These are phyloP conservation scores for Theileria sp. DNA, from an alignment of 169 alveolate genomes.

Conservation along the genomic window DNA sequence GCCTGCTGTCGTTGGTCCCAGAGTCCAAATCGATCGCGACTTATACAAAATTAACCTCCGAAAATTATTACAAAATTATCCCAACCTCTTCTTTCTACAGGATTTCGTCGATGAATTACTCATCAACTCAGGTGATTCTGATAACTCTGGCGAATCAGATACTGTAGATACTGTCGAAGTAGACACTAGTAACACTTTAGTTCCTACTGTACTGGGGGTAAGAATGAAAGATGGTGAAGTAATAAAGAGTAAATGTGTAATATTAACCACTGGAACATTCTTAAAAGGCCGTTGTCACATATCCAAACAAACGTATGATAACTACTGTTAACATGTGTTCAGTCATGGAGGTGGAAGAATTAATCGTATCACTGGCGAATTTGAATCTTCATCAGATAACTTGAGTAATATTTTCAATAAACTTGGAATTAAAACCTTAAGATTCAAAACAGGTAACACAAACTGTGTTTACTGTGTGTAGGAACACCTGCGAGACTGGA, in stretches of 20 bases:
- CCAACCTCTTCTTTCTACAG: conserved; percentile 43
- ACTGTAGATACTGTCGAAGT: conserved; percentile 12
- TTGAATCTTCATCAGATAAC: conserved; percentile 66
- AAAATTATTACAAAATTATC: conserved; percentile 21
- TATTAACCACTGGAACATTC: conserved; percentile 90
- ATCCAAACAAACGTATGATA: conserved; percentile 71
- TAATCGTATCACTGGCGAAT: conserved; percentile 60
- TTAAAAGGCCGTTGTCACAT: conserved; percentile 83
- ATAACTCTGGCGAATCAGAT: too few species aligned
- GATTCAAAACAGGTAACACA: conserved; percentile 66
- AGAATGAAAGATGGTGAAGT: conserved; percentile 60
- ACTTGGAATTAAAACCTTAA: conserved; percentile 27
- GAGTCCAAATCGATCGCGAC: conserved; percentile 88
- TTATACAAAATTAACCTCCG: conserved; percentile 76
- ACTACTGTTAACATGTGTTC: neutral
- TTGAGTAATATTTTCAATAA: conserved; percentile 59
- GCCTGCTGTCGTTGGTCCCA: conserved; percentile 89
- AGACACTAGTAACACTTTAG: conserved; percentile 17
- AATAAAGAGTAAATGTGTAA: conserved; percentile 66
- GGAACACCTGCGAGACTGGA: conserved; percentile 91
- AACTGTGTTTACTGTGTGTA: conserved; percentile 42
- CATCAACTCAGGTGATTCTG: neutral
- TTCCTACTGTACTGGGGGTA: conserved; percentile 58
- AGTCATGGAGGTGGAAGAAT: conserved; percentile 72
- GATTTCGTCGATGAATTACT: conserved; percentile 69